Evolutionary conservation across 2,329 filamentous ascomycete genomes (phyloP).

Genomic region (Polychaeton citri): DNA sequence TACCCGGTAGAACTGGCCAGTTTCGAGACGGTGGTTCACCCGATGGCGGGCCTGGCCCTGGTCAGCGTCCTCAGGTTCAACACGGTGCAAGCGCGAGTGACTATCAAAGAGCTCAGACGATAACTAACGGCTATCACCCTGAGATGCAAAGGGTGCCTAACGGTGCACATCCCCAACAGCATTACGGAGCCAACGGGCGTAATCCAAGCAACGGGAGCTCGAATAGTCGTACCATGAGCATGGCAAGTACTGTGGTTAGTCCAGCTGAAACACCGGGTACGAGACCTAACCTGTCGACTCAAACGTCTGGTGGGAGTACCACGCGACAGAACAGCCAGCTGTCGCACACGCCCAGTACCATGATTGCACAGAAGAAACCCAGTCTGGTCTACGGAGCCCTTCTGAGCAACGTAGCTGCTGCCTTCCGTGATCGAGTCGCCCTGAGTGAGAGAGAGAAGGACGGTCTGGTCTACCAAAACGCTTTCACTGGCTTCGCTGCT

Average conservation of each 20-base stretch:
- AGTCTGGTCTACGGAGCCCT: conserved; percentile 90
- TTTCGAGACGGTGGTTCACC: conserved; percentile 23
- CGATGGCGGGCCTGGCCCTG: not conserved
- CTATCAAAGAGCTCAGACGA: conserved; percentile 3
- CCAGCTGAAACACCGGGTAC: conserved; percentile 15
- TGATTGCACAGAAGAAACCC: conserved; percentile 49
- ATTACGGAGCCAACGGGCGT: conserved; percentile 6
- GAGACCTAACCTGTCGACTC: conserved; percentile 10
- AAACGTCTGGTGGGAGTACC: conserved; percentile 3
- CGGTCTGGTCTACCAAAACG: conserved; percentile 90
- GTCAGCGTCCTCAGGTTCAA: not conserved
- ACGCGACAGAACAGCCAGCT: conserved; percentile 26
- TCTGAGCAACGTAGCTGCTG: conserved; percentile 82
- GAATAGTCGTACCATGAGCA: conserved; percentile 66
- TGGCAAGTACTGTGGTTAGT: conserved; percentile 70
- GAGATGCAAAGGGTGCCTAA: conserved; percentile 9
- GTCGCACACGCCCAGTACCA: conserved; percentile 26
- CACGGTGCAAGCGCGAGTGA: not conserved
- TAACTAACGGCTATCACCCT: conserved; percentile 17
- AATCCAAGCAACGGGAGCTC: conserved; percentile 21
- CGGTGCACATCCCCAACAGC: conserved; percentile 5
- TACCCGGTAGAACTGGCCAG: conserved; percentile 60
- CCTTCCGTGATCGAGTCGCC: conserved; percentile 78
- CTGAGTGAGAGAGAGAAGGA: conserved; percentile 89
- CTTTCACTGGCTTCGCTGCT: conserved; percentile 88